Base-by-base conservation (phyloP, 768 basidiomycete genomes). In the Trametes gibbosa region DNA sequence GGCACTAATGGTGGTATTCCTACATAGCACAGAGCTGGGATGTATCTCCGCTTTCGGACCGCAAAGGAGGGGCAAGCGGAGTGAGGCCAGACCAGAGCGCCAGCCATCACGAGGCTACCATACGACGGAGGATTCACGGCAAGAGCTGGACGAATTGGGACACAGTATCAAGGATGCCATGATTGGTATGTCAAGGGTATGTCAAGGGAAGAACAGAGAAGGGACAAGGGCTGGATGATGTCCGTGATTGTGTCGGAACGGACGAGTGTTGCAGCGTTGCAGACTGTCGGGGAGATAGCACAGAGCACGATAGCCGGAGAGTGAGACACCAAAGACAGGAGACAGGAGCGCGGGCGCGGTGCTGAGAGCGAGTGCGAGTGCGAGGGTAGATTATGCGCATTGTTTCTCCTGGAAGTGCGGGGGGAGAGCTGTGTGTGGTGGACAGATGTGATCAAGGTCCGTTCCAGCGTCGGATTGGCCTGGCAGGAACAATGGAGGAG, bases 401-500 rank as follows among this genome's bases (percentile, higher is more conserved):
- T 29, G 47, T 50, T 34, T 21, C 21, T 17, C 32, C n/a, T 50
- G 49, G 39, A 52, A 52, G 50, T 16, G 29, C 14, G 50, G 24
- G 9, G 45, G 29, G 43, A 6, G 21, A 19, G 23, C 32, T 2
- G 21, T 21, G 17, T 21, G 32, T 7, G 7, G 42, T 53, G 42
- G 54, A 55, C 54, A 55, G 54, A 55, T 55, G 54, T 48, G 54
- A 48, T 55, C 21, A 45, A 45, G 19, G 27, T 25, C 24, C 42
- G 39, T 25, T 27, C 37, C 25, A 32, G 27, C 52, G 52, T 41
- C 52, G 52, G 42, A 53, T 32, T 53, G 52, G 42, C 42, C 42
- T 40, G 52, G 37, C 8, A 9, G 7, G 25, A 27, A 37, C 51
- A 40, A 39, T 27, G 39, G 40, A 10, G 16, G n/a, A 25, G 17